phyloP scores from a whole-genome alignment of 805 yeast genomes.

The Hyphopichia homilentoma region DNA sequence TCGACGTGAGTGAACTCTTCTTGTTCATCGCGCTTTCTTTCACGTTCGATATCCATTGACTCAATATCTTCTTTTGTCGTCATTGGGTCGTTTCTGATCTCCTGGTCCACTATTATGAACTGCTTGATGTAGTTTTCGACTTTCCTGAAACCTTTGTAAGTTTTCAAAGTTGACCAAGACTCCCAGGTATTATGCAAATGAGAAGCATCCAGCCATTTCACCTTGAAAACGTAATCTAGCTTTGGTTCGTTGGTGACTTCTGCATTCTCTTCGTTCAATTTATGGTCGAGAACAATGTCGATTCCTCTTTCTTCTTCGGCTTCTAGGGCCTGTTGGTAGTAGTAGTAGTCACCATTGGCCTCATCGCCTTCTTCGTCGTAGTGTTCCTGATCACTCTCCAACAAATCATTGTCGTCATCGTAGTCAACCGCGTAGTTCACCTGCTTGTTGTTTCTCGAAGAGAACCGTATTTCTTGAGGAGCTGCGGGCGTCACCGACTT shows the following conservation, averaged over 20 bases:
- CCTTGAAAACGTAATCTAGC: conserved; percentile 51
- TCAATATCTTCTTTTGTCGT: conserved; percentile 92
- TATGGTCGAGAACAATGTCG: conserved; percentile 40
- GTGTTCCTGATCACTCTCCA: conserved; percentile 40
- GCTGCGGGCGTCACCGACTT: conserved; percentile 13
- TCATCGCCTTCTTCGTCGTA: conserved; percentile 24
- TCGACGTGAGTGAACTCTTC: conserved; percentile 84
- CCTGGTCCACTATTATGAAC: conserved; percentile 66
- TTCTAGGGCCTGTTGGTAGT: conserved; percentile 28
- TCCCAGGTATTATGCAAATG: conserved; percentile 98
- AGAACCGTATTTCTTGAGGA: conserved; percentile 63
- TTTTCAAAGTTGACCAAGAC: conserved; percentile 49
- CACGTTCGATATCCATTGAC: conserved; percentile 87
- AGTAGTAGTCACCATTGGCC: conserved; percentile 29
- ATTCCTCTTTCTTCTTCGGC: conserved; percentile 33
- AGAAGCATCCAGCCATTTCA: conserved; percentile 86
- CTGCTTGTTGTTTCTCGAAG: conserved; percentile 63
- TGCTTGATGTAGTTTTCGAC: conserved; percentile 88
- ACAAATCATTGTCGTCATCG: conserved; percentile 55
- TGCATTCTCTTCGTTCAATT: conserved; percentile 30
- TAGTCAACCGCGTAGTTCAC: conserved; percentile 76
- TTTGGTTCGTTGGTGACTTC: conserved; percentile 52
- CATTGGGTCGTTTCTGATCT: conserved; percentile 71
- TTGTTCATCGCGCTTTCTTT: conserved; percentile 76
- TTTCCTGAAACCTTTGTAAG: conserved; percentile 71